Base-by-base conservation (phyloP, 352 stramenopile genomes). In the Phytophthora tentaculata region DNA sequence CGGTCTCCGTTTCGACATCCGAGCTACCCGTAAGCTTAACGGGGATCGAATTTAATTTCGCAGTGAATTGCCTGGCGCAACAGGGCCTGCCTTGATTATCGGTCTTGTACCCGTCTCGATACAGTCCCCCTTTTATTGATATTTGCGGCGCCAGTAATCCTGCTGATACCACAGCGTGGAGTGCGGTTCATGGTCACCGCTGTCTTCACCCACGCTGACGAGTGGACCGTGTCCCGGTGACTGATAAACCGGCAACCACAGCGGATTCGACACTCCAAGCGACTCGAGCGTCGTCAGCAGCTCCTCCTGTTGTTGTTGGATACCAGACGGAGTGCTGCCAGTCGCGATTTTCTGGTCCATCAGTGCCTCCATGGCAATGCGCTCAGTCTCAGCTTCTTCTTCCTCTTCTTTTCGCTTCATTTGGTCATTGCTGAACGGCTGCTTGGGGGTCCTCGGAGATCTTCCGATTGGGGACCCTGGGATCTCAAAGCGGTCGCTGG, bases 121-220 rank as follows among this genome's bases (percentile, higher is more conserved):
- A n/a, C n/a, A n/a, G n/a, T n/a, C n/a, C n/a, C n/a, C n/a, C n/a
- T n/a, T n/a, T 32, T 8, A 32, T 32, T 32, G 28, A 32, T 32
- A 32, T 32, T 32, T 88, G 44, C 61, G 55, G 12, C 79, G 62
- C 79, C 79, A 88, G 50, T 88, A 88, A 55, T 82, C 67, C 48
- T 80, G 75, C 49, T 82, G 76, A 50, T 88, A 88, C 79, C 79
- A 85, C 23, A 76, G 24, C 10, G 76, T 69, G 23, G 52, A 44
- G 28, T 56, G 41, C 37, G 39, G 54, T 14, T 61, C 54, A 16
- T 59, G 24, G 41, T 44, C 61, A 55, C 26, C 50, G 8, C 28
- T 48, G 24, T 56, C 61, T 16, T 55, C 52, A 35, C 56, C 41
- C n/a, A 52, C 23, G 28, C 22, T 56, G 12, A 49, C 32, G 61